Conservation (phyloP, 169 alveolate genomes). For the Plasmodium blacklocki region DNA sequence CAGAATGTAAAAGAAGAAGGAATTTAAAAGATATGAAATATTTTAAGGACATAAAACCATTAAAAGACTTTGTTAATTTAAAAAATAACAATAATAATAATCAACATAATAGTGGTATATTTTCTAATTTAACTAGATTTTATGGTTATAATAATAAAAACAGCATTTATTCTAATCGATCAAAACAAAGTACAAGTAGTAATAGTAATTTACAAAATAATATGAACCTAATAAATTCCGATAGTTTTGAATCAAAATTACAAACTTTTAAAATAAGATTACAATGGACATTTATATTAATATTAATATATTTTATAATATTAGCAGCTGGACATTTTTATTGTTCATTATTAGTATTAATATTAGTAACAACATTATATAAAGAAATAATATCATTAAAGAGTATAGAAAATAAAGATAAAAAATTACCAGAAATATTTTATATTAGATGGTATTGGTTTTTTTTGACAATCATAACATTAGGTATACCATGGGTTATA, state of each 20-base stretch:
- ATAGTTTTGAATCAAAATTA: constrained; percentile 3
- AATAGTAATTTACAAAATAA: not conserved
- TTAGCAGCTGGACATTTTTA: constrained; percentile 93
- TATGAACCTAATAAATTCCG: not conserved
- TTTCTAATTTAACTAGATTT: not conserved
- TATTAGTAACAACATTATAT: constrained; percentile 78
- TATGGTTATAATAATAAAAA: constrained; percentile 24
- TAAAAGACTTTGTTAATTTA: constrained; percentile 3
- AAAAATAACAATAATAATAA: not conserved
- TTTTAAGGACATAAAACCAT: constrained; percentile 12
- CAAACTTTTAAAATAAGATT: constrained; percentile 77
- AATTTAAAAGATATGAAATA: constrained; percentile 32
- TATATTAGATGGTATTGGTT: constrained; percentile 72
- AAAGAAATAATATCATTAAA: constrained; percentile 77
- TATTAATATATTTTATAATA: constrained; percentile 81
- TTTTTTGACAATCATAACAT: constrained; percentile 73
- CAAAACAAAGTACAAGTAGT: constrained; percentile 3
- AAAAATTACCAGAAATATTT: constrained; percentile 63
- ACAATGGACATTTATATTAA: constrained; percentile 88
- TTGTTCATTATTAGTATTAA: constrained; percentile 88
- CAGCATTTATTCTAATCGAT: not conserved
- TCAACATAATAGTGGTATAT: not conserved
- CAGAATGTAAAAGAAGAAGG: constrained; percentile 38
- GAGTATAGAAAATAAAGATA: constrained; percentile 66
- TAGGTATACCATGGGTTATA: constrained; percentile 85